Evolutionary conservation across 108 stramenopile species (phyloP).

Genomic region (Skeletonema marinoi): DNA sequence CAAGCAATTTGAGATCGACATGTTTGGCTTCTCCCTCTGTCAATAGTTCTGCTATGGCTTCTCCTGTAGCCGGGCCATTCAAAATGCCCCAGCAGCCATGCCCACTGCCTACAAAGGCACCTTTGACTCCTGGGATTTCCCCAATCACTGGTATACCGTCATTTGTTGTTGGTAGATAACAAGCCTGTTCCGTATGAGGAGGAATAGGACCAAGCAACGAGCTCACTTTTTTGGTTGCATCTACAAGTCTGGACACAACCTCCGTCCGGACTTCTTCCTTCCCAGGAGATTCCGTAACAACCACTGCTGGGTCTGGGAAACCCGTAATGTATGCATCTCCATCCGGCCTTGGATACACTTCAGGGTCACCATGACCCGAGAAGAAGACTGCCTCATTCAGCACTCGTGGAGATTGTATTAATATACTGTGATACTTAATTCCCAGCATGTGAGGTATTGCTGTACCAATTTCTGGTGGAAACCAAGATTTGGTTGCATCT

Average conservation of each 20-base stretch:
- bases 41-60: conserved; percentile 75
- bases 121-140: conserved; percentile 55
- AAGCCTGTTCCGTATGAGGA: conserved; percentile 53
- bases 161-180: conserved; percentile 63
- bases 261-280: conserved; percentile 48
- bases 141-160: conserved; percentile 89
- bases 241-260: conserved; percentile 28
- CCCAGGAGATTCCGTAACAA: conserved; percentile 53
- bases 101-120: conserved; percentile 74
- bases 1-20: conserved; percentile 47
- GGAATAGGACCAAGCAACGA: conserved; percentile 29
- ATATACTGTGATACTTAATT: conserved; percentile 61
- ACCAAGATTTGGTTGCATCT: conserved; percentile 45
- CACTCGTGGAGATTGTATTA: conserved; percentile 36
- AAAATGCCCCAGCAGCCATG: conserved; percentile 93
- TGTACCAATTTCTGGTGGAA: conserved; percentile 20
- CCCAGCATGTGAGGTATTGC: conserved; percentile 45
- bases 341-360: conserved; percentile 71
- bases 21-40: conserved; percentile 50
- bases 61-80: conserved; percentile 85
- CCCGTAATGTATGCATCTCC: conserved; percentile 63
- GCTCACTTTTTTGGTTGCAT: conserved; percentile 45
- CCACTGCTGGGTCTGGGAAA: conserved; percentile 48
- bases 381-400: conserved; percentile 64
- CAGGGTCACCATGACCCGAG: conserved; percentile 51